Conservation (phyloP, 768 basidiomycete species). For the Naganishia onofrii region DNA sequence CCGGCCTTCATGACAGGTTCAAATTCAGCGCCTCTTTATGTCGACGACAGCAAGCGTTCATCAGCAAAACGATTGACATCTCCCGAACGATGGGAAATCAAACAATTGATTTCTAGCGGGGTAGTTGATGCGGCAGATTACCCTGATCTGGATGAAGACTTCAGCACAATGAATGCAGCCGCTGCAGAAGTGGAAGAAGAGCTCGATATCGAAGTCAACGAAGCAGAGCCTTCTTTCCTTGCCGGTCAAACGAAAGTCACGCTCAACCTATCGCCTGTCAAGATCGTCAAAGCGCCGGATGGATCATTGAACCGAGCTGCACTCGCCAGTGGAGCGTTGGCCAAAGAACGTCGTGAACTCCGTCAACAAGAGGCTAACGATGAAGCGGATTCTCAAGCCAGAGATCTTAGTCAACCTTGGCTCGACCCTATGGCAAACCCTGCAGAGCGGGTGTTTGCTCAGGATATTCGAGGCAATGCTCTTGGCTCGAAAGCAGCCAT, state of each 20-base stretch:
- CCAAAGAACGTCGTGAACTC: slow-evolving; percentile 91
- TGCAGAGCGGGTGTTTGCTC: slow-evolving; percentile 81
- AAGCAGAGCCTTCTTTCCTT: slow-evolving; percentile 94
- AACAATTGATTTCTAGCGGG: slow-evolving; percentile 95
- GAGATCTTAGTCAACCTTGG: slow-evolving; percentile 96
- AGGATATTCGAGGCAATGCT: slow-evolving; percentile 69
- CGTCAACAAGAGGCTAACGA: slow-evolving; percentile 93
- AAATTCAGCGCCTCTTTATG: slow-evolving; percentile 69
- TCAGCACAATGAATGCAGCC: slow-evolving; percentile 37
- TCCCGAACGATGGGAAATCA: slow-evolving; percentile 99
- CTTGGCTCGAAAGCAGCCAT: slow-evolving; percentile 72
- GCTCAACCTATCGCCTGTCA: slow-evolving; percentile 91
- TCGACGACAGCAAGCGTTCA: slow-evolving; percentile 46
- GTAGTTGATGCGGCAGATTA: slow-evolving; percentile 80
- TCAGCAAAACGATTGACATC: slow-evolving; percentile 32
- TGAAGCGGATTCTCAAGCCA: slow-evolving; percentile 84
- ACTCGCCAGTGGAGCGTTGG: slow-evolving; percentile 83
- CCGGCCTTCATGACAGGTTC: slow-evolving; percentile 66
- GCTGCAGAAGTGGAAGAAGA: slow-evolving; percentile 92
- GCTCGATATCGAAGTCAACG: slow-evolving; percentile 91
- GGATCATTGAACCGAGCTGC: slow-evolving; percentile 95
- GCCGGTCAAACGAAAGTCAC: slow-evolving; percentile 94
- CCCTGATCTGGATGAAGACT: slow-evolving; percentile 50
- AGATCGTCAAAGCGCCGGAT: slow-evolving; percentile 97
- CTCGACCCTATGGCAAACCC: slow-evolving; percentile 94